These are phyloP conservation scores for Diaporthe eres DNA, from an alignment of 2,329 filamentous ascomycete species.

Conservation along the genomic window DNA sequence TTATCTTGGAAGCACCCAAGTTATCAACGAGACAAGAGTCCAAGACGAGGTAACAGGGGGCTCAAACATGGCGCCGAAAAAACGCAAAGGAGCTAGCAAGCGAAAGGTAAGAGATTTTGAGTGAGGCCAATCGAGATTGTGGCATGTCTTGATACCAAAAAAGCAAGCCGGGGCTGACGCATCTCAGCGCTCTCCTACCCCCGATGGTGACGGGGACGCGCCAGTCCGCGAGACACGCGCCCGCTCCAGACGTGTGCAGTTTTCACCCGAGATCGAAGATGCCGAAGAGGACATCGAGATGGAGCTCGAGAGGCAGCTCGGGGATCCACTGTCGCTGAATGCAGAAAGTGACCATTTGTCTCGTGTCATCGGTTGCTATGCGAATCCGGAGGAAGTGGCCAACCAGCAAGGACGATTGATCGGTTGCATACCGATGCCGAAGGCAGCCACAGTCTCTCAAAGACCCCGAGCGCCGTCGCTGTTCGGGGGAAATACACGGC, in stretches of 20 bases:
- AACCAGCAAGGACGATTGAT: too few relatives aligned
- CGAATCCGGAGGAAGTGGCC: too few relatives aligned
- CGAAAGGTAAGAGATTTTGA: not conserved
- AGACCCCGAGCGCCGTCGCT: too few relatives aligned
- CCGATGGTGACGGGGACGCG: not conserved
- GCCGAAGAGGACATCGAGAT: too few relatives aligned
- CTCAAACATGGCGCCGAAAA: not conserved
- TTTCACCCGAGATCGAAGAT: not conserved
- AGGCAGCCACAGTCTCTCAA: too few relatives aligned
- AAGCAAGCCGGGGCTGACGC: not conserved
- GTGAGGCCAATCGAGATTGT: not conserved
- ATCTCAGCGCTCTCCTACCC: not conserved
- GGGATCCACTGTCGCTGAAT: too few relatives aligned
- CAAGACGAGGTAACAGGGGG: not conserved
- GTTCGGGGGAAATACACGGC: too few relatives aligned
- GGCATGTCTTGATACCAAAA: not conserved
- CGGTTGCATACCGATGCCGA: too few relatives aligned
- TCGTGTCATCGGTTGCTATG: too few relatives aligned
- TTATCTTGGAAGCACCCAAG: not conserved
- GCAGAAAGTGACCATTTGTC: too few relatives aligned
- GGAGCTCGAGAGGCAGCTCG: not conserved
- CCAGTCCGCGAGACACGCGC: not conserved
- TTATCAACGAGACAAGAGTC: too few relatives aligned
- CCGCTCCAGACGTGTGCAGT: not conserved
- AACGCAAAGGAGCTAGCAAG: not conserved